phyloP scores from a whole-genome alignment of 495 filamentous ascomycete species.

The Lasiosphaeris hirsuta region DNA sequence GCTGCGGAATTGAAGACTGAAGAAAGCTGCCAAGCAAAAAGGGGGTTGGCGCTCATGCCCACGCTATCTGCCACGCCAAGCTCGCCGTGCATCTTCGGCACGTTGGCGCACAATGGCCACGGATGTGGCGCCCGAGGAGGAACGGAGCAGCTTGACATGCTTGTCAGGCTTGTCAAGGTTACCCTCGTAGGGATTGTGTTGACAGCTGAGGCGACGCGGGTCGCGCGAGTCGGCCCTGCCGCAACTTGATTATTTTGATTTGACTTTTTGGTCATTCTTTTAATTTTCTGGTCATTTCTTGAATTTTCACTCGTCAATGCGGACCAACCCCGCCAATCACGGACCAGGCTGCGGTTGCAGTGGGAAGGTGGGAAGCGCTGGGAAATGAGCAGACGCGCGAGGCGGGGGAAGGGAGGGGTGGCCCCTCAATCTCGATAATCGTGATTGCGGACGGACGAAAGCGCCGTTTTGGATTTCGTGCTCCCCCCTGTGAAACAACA shows the following conservation, averaged over 20 bases:
- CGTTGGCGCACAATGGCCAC: neutral
- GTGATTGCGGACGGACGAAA: neutral
- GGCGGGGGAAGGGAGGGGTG: constrained; percentile 6
- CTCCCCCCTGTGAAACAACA: neutral
- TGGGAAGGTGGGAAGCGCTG: constrained; percentile 1
- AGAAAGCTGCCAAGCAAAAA: neutral
- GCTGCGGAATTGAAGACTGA: neutral
- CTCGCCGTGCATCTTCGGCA: too few species aligned
- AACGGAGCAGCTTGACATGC: too few species aligned
- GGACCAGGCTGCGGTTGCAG: neutral
- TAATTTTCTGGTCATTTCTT: too few species aligned
- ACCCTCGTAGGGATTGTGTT: too few species aligned
- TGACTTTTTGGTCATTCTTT: neutral
- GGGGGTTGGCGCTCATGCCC: too few species aligned
- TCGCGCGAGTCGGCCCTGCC: neutral
- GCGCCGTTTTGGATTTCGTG: constrained; percentile 5
- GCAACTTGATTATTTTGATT: neutral
- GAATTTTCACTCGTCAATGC: too few species aligned
- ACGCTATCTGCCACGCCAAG: too few species aligned
- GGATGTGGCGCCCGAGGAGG: constrained; percentile 7
- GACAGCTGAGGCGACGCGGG: too few species aligned
- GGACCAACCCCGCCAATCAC: constrained; percentile 10
- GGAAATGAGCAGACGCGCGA: constrained; percentile 12
- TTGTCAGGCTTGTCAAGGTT: too few species aligned
- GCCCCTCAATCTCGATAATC: neutral